These are phyloP conservation scores for Infundibulicybe gibba DNA, from an alignment of 768 basidiomycete genomes.

Conservation along the genomic window DNA sequence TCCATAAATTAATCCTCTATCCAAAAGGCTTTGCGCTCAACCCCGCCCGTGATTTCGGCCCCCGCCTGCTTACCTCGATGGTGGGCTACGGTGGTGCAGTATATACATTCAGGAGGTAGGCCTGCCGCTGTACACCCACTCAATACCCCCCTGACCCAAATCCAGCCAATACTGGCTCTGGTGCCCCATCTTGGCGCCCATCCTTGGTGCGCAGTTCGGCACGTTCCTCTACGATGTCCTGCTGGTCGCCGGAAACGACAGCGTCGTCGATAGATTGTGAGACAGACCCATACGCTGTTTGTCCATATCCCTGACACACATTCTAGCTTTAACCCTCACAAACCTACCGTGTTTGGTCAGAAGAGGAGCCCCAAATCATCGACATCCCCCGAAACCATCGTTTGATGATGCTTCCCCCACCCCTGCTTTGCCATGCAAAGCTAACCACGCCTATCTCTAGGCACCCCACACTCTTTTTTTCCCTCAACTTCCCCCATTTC, in stretches of 20 bases:
- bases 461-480: too few species aligned
- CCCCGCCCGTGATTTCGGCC: slow-evolving; percentile 72
- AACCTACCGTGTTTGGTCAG: too few species aligned
- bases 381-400: too few species aligned
- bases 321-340: too few species aligned
- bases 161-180: slow-evolving; percentile 71
- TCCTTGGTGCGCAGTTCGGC: slow-evolving; percentile 55
- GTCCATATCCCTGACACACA: too few species aligned
- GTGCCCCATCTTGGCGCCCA: slow-evolving; percentile 58
- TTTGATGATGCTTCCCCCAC: too few species aligned
- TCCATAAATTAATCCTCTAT: neutral
- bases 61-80: slow-evolving; percentile 66
- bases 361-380: too few species aligned
- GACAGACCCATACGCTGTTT: slow-evolving; percentile 6
- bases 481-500: too few species aligned
- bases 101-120: slow-evolving; percentile 40
- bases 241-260: slow-evolving; percentile 54
- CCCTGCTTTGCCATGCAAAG: too few species aligned
- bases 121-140: neutral
- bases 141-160: slow-evolving; percentile 14
- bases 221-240: slow-evolving; percentile 55
- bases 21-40: slow-evolving; percentile 55
- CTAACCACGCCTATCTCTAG: too few species aligned
- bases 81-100: slow-evolving; percentile 64
- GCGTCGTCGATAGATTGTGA: slow-evolving; percentile 51